phyloP scores from a whole-genome alignment of 257 asterid genomes.

The Nicotiana tomentosiformis region DNA sequence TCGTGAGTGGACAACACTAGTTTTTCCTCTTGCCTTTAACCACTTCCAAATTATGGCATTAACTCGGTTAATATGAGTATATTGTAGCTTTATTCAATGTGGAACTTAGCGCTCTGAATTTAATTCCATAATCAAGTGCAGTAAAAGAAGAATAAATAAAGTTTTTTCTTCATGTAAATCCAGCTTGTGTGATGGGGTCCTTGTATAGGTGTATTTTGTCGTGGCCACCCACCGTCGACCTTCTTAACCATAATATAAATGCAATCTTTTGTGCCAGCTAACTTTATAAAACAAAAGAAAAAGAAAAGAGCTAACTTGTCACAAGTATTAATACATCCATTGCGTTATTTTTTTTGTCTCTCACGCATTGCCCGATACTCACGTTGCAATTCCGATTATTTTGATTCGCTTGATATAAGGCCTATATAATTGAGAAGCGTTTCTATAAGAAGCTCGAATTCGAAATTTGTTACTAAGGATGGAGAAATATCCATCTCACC shows the following conservation, averaged over 20 bases:
- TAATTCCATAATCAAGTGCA: background rate
- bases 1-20: background rate
- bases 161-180: background rate
- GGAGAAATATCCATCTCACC: background rate
- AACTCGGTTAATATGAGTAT: background rate
- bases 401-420: too few relatives aligned
- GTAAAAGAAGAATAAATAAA: background rate
- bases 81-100: background rate
- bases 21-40: background rate
- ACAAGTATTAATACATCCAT: background rate
- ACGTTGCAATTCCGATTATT: too few relatives aligned
- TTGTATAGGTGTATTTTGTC: background rate
- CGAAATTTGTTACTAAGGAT: too few relatives aligned
- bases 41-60: background rate
- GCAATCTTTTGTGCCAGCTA: background rate
- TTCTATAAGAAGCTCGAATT: too few relatives aligned
- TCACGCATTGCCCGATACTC: too few relatives aligned
- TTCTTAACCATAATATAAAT: background rate
- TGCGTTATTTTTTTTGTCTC: too few relatives aligned
- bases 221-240: background rate
- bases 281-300: background rate
- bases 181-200: slow-evolving; percentile 3
- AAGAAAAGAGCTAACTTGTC: background rate
- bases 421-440: too few relatives aligned
- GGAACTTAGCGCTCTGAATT: background rate